A percentile compares a stretch with the other conserved stretches of the same genome.
Conservation (phyloP, 2,329 filamentous ascomycete species). For the Colletotrichum spaethianum region DNA sequence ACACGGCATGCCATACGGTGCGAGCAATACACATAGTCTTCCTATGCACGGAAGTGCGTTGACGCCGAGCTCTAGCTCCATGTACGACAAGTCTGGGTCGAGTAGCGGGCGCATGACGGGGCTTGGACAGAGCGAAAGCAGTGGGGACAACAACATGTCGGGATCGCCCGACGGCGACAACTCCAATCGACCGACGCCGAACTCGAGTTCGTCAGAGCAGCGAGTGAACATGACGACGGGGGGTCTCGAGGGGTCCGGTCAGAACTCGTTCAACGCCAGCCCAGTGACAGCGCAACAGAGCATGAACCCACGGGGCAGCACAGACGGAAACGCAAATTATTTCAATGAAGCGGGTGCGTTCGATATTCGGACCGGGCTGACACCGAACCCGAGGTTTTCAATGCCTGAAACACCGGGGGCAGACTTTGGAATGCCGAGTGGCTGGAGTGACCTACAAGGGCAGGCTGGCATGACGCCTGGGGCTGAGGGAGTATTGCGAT, state of each 20-base stretch:
- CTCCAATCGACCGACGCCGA: constrained; percentile 72
- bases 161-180: constrained; percentile 64
- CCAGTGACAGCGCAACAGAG: constrained; percentile 63
- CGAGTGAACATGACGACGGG: constrained; percentile 44
- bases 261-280: constrained; percentile 66
- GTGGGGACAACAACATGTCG: constrained; percentile 61
- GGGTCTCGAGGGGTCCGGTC: constrained; percentile 53
- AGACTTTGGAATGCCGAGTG: constrained; percentile 59
- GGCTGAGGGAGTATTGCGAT: constrained; percentile 69
- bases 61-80: constrained; percentile 42
- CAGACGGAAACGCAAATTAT: constrained; percentile 56
- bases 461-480: constrained; percentile 67
- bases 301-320: constrained; percentile 53
- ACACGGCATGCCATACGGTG: constrained; percentile 52
- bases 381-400: constrained; percentile 52
- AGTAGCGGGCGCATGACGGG: constrained; percentile 49
- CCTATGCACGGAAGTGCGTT: constrained; percentile 32
- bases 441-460: constrained; percentile 60
- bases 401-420: constrained; percentile 55
- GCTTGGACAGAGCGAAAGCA: constrained; percentile 59
- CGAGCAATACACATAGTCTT: constrained; percentile 37
- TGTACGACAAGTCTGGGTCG: constrained; percentile 51
- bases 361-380: constrained; percentile 52
- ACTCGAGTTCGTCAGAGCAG: constrained; percentile 68
- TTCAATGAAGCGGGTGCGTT: constrained; percentile 58